These are phyloP conservation scores for Dryadomyces sulphureus DNA, from an alignment of 2,329 filamentous ascomycete species.

Conservation along the genomic window DNA sequence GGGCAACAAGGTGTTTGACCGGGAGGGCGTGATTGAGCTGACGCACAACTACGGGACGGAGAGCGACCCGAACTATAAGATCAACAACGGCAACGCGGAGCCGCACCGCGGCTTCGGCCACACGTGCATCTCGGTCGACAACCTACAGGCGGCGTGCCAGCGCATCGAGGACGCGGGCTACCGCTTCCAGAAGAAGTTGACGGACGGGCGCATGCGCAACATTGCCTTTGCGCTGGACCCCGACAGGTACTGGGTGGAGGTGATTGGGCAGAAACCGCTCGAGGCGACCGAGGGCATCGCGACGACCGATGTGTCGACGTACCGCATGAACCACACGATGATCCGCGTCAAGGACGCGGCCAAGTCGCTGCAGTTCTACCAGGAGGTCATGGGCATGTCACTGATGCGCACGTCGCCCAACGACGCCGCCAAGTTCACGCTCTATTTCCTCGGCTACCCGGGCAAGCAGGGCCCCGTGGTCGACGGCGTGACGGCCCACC, in stretches of 20 bases:
- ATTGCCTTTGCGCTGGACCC: constrained; percentile 88
- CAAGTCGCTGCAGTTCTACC: constrained; percentile 63
- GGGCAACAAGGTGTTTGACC: constrained; percentile 59
- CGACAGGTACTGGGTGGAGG: constrained; percentile 76
- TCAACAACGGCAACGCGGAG: constrained; percentile 84
- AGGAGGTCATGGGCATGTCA: constrained; percentile 80
- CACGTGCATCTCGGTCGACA: constrained; percentile 67
- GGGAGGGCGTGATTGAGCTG: constrained; percentile 82
- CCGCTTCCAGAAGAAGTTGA: constrained; percentile 87
- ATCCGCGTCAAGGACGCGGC: constrained; percentile 75
- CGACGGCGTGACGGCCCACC: constrained; percentile 31
- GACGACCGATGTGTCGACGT: constrained; percentile 58
- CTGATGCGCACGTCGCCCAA: constrained; percentile 61
- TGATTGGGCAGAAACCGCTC: constrained; percentile 57
- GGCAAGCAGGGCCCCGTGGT: constrained; percentile 36
- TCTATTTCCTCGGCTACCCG: constrained; percentile 84
- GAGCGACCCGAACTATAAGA: constrained; percentile 61
- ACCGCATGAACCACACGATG: constrained; percentile 87
- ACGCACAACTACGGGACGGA: constrained; percentile 81
- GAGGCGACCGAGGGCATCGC: constrained; percentile 59
- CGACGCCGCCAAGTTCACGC: constrained; percentile 59
- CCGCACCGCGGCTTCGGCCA: constrained; percentile 76
- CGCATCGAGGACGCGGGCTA: constrained; percentile 83
- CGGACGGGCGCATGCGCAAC: constrained; percentile 71
- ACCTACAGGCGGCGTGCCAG: constrained; percentile 80